phyloP scores from a whole-genome alignment of 306 rosid genomes.

The Quercus variabilis region DNA sequence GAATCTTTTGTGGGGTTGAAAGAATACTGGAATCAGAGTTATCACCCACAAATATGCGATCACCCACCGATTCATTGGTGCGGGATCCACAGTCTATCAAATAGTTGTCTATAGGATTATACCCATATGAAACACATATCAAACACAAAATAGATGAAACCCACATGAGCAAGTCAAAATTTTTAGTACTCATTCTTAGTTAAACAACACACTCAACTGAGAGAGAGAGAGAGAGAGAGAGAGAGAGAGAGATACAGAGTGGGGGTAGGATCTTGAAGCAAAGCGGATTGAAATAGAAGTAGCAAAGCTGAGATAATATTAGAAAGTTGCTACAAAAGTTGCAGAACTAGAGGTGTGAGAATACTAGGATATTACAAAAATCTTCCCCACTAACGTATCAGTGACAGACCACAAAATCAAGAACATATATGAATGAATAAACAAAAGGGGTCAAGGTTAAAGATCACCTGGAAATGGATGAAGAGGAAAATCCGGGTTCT shows the following conservation, averaged over 20 bases:
- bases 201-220: neutral
- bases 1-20: conserved; percentile 29
- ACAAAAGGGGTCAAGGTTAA: neutral
- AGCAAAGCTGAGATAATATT: neutral
- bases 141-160: conserved; percentile 31
- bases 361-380: neutral
- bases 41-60: conserved; percentile 48
- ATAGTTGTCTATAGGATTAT: conserved; percentile 27
- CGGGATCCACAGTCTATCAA: conserved; percentile 65
- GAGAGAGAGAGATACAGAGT: neutral
- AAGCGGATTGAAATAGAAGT: neutral
- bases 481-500: neutral
- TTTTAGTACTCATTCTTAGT: conserved; percentile 26
- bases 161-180: conserved; percentile 16
- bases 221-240: neutral
- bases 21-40: conserved; percentile 33
- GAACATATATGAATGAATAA: neutral
- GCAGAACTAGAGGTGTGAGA: neutral
- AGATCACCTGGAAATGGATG: conserved; percentile 9
- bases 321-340: neutral
- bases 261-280: neutral
- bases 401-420: conserved; percentile 1
- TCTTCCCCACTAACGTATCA: neutral
- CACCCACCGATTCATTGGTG: conserved; percentile 32
- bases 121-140: conserved; percentile 34